Evolutionary conservation across 306 rosid genomes (phyloP), one percentile per base, ranked within the genome.

Genomic region (Ormosia semicastrata): DNA sequence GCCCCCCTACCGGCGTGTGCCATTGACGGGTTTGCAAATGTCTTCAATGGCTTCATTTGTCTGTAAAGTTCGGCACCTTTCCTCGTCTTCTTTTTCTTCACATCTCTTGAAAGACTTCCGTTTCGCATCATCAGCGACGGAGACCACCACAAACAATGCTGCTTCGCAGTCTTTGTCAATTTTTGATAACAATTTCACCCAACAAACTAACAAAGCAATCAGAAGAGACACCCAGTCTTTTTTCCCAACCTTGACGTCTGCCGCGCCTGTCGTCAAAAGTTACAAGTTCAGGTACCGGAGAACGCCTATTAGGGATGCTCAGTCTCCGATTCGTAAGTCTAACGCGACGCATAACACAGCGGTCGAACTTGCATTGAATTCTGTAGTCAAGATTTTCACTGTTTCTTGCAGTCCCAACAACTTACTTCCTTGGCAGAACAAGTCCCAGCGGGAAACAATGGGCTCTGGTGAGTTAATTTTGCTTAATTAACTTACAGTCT

Each of bases 381-480:
- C 94, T 2, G 98, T 94, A 34, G 98, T 94, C 33, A 94, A 94
- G 86, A 66, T 94, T 49, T 94, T 92, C 92, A 92, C 96, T 2
- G 98, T 94, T 67, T 86, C 96, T 6, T 86, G 89, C 69, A 91
- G 96, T 84, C 97, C 97, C 59, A 94, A 91, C 73, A 91, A 92
- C 89, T 50, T 89, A 46, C 96, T 92, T 58, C 98, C 98, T 1
- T 94, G 98, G 98, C 98, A 94, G 87, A 94, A 91, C 89, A 94
- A 94, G 87, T 90, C 97, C 70, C 98, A 94, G 88, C 90, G 92
- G 4, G 97, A 94, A 80, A 80, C 97, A 47, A 94, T 82, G 89
- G 97, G 98, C 56, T 94, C 98, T 49, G 98, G 98, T 92, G 13
- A 30, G 77, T 67, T 82, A 47, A 1, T 58, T 34, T 66, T 29